phyloP scores from a whole-genome alignment of 306 rosid species.

The Cucumis sativus region DNA sequence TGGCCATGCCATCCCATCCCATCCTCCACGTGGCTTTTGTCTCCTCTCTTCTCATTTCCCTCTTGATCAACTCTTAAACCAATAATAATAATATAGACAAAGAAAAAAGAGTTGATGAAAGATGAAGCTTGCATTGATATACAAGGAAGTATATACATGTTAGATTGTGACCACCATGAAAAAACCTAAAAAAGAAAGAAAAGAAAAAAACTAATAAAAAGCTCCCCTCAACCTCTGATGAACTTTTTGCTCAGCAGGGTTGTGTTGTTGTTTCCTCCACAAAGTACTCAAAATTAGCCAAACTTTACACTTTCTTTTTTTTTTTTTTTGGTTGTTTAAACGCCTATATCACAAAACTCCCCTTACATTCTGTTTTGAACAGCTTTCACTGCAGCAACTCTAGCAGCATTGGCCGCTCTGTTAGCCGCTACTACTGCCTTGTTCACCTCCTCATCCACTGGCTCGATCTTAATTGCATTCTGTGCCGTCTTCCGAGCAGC shows the following conservation, averaged over 20 bases:
- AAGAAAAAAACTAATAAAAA: background rate
- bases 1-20: background rate
- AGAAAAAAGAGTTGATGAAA: background rate
- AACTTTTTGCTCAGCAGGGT: background rate
- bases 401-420: slow-evolving; percentile 83
- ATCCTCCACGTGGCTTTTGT: background rate
- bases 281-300: slow-evolving; percentile 35
- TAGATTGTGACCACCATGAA: background rate
- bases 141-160: background rate
- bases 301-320: slow-evolving; percentile 42
- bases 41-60: background rate
- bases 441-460: slow-evolving; percentile 70
- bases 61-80: background rate
- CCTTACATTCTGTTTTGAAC: slow-evolving; percentile 94
- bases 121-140: background rate
- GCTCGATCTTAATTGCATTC: slow-evolving; percentile 47
- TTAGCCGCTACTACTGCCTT: slow-evolving; percentile 72
- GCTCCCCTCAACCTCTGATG: slow-evolving; percentile 4
- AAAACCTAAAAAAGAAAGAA: too few species aligned
- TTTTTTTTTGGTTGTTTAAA: background rate
- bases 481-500: slow-evolving; percentile 73
- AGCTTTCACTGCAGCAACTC: slow-evolving; percentile 98
- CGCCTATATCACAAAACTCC: slow-evolving; percentile 58
- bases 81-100: background rate
- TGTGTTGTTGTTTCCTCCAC: background rate